These are phyloP conservation scores for Rhodotorula diobovata DNA, from an alignment of 768 basidiomycete species.

Conservation along the genomic window DNA sequence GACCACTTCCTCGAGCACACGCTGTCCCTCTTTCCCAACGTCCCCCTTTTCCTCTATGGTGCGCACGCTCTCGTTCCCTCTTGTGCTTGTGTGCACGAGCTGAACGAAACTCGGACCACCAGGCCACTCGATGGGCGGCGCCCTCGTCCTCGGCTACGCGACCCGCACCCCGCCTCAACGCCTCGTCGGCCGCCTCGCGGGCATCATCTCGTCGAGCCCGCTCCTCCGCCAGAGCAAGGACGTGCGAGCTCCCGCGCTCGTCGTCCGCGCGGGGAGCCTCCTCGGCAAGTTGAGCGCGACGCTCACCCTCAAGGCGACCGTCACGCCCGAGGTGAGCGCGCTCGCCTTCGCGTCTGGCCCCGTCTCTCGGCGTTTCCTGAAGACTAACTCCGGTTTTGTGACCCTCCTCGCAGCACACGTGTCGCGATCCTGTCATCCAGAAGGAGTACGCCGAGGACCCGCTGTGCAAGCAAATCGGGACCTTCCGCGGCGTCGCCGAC, in stretches of 20 bases:
- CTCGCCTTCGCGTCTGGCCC: too few species aligned
- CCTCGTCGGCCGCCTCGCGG: conserved; percentile 6
- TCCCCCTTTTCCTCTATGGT: conserved; percentile 38
- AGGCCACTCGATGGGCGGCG: conserved; percentile 40
- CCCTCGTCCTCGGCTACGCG: conserved; percentile 21
- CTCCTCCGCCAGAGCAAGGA: conserved; percentile 25
- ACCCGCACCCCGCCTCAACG: conserved; percentile 6
- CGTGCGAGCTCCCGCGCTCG: conserved; percentile 2
- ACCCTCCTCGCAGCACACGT: conserved; percentile 22
- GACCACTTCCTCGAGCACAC: conserved; percentile 36
- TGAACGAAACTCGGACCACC: not conserved
- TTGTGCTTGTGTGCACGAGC: not conserved
- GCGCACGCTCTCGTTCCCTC: not conserved
- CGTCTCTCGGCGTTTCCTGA: too few species aligned
- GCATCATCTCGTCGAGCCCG: conserved; percentile 27
- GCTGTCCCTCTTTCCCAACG: not conserved
- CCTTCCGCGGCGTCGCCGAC: conserved; percentile 32
- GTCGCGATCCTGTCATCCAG: conserved; percentile 26
- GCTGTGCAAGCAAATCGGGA: conserved; percentile 37
- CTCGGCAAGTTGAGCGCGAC: conserved; percentile 18
- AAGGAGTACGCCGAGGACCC: conserved; percentile 37
- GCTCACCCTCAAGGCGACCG: conserved; percentile 16
- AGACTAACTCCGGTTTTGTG: too few species aligned
- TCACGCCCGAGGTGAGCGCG: conserved; percentile 23
- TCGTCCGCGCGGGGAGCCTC: conserved; percentile 22